These are phyloP conservation scores for Suhomyces vadensis DNA, from an alignment of 805 yeast species.

Conservation along the genomic window DNA sequence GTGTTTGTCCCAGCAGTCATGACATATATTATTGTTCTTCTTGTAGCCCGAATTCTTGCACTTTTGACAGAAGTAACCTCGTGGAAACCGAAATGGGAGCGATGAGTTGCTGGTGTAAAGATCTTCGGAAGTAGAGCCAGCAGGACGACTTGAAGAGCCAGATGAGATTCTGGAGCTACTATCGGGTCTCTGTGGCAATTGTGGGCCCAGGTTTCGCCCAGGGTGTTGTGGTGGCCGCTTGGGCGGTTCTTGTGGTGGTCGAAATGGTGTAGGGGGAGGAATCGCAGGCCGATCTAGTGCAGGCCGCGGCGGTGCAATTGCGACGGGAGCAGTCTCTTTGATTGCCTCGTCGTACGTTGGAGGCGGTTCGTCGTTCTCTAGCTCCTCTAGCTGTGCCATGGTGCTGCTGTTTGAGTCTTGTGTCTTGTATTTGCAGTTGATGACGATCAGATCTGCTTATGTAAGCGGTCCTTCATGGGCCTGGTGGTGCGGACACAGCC, in stretches of 20 bases:
- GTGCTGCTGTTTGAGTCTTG: too few relatives aligned
- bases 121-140: conserved; percentile 5
- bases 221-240: conserved; percentile 10
- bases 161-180: conserved; percentile 11
- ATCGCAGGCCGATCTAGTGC: background rate
- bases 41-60: conserved; percentile 39
- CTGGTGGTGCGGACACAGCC: too few relatives aligned
- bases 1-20: conserved; percentile 31
- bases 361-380: conserved; percentile 25
- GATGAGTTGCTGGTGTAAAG: conserved; percentile 16
- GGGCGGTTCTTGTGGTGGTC: conserved; percentile 4
- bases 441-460: too few relatives aligned
- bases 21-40: conserved; percentile 27
- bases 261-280: too few relatives aligned
- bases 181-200: conserved; percentile 6
- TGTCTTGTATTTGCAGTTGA: too few relatives aligned
- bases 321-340: conserved; percentile 3
- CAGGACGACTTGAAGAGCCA: background rate
- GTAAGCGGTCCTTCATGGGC: too few relatives aligned
- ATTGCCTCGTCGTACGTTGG: conserved; percentile 53
- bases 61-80: conserved; percentile 31
- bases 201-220: too few relatives aligned
- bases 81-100: conserved; percentile 33
- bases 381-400: background rate
- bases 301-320: conserved; percentile 9